Percentiles rank a stretch among this genome's conserved stretches.
Evolutionary conservation across 345 rosid species (phyloP).

Genomic region (Aquilaria malaccensis): DNA sequence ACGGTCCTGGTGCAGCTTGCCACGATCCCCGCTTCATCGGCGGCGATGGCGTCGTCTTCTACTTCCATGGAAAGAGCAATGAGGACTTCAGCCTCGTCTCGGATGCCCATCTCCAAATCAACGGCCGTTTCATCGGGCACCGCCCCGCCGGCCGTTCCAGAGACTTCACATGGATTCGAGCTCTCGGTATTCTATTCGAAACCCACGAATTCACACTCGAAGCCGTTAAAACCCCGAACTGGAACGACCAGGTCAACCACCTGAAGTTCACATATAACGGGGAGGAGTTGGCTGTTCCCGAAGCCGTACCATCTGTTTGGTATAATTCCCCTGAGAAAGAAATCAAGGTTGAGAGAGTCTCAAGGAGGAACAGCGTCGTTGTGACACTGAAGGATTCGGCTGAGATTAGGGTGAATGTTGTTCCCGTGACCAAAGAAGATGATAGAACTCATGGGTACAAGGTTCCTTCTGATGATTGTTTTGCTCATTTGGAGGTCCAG

Average conservation of each 20-base stretch:
- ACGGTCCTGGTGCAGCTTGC: slow-evolving; percentile 52
- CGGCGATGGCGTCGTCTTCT: slow-evolving; percentile 53
- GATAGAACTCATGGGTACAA: slow-evolving; percentile 46
- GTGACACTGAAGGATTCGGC: slow-evolving; percentile 29
- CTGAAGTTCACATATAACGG: slow-evolving; percentile 40
- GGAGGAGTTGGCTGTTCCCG: slow-evolving; percentile 27
- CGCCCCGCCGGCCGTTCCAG: slow-evolving; percentile 38
- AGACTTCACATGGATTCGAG: slow-evolving; percentile 68
- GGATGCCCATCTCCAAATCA: slow-evolving; percentile 46
- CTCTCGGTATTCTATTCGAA: slow-evolving; percentile 40
- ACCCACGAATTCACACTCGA: slow-evolving; percentile 51
- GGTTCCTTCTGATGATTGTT: slow-evolving; percentile 47
- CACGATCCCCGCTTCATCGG: slow-evolving; percentile 61
- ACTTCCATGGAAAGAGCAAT: slow-evolving; percentile 54
- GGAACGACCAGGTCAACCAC: slow-evolving; percentile 46
- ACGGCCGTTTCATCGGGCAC: slow-evolving; percentile 55
- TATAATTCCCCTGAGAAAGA: slow-evolving; percentile 23
- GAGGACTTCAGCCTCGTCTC: slow-evolving; percentile 54
- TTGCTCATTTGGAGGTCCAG: slow-evolving; percentile 57
- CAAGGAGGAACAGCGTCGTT: slow-evolving; percentile 37
- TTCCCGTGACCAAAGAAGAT: slow-evolving; percentile 61
- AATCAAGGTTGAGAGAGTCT: slow-evolving; percentile 38
- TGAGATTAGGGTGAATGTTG: slow-evolving; percentile 41
- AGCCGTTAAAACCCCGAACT: slow-evolving; percentile 34
- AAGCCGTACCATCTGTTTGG: slow-evolving; percentile 45